Percentiles rank a stretch among this genome's conserved stretches.
phyloP scores from a whole-genome alignment of 2,329 filamentous ascomycete species.

The Claviceps fusiformis region DNA sequence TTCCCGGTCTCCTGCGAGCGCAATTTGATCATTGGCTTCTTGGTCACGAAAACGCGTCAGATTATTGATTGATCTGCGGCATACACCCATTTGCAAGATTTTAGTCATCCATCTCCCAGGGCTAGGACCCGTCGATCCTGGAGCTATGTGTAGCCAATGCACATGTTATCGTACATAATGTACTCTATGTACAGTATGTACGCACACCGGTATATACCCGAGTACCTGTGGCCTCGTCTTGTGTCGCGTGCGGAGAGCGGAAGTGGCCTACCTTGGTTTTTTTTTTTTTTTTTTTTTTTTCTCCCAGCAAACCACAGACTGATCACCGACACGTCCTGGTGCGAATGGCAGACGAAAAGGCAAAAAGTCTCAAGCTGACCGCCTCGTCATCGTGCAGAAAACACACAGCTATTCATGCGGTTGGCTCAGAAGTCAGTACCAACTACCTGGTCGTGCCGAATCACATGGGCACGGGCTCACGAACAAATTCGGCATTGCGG shows the following conservation, averaged over 20 bases:
- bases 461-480: neutral
- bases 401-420: too few species aligned
- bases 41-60: neutral
- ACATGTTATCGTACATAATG: too few species aligned
- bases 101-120: neutral
- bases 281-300: neutral
- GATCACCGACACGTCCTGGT: neutral
- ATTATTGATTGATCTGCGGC: neutral
- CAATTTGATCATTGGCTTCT: neutral
- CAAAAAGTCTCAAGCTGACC: neutral
- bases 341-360: neutral
- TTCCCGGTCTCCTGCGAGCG: neutral
- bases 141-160: neutral
- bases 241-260: too few species aligned
- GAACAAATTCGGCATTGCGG: too few species aligned
- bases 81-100: neutral
- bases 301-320: neutral
- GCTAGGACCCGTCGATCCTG: neutral
- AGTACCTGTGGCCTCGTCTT: too few species aligned
- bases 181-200: too few species aligned
- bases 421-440: neutral
- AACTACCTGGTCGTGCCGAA: neutral
- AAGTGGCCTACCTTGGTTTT: too few species aligned
- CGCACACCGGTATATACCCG: too few species aligned
- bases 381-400: neutral